These are phyloP conservation scores for Nothopassalora personata DNA, from an alignment of 2,329 filamentous ascomycete genomes.

Conservation along the genomic window DNA sequence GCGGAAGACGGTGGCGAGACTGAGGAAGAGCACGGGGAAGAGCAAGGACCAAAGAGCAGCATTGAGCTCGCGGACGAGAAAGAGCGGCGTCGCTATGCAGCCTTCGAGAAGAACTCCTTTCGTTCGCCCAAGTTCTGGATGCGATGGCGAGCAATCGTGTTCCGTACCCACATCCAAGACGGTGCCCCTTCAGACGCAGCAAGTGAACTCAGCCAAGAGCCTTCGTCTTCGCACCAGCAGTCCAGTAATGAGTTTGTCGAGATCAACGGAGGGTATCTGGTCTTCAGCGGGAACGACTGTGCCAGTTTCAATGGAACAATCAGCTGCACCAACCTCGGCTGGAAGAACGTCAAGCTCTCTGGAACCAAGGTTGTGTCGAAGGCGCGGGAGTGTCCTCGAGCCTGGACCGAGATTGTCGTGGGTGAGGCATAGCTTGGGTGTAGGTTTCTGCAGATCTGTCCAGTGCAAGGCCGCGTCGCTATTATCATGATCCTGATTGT, in stretches of 20 bases:
- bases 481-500: neutral
- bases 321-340: constrained; percentile 9
- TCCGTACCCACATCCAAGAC: neutral
- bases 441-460: too few relatives aligned
- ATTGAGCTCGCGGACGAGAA: constrained; percentile 6
- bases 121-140: constrained; percentile 19
- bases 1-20: neutral
- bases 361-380: constrained; percentile 15
- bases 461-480: too few relatives aligned
- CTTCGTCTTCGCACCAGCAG: neutral
- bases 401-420: neutral
- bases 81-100: constrained; percentile 7
- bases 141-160: constrained; percentile 8
- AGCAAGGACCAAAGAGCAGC: neutral
- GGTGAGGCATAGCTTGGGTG: neutral
- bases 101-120: constrained; percentile 18
- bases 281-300: constrained; percentile 17
- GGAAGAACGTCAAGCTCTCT: constrained; percentile 15
- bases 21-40: neutral
- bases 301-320: constrained; percentile 16
- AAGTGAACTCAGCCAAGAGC: neutral
- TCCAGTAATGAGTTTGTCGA: neutral
- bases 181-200: neutral
- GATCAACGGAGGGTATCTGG: constrained; percentile 14
- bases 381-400: neutral